phyloP scores from a whole-genome alignment of 2,329 filamentous ascomycete genomes.

The Plenodomus lindquistii region DNA sequence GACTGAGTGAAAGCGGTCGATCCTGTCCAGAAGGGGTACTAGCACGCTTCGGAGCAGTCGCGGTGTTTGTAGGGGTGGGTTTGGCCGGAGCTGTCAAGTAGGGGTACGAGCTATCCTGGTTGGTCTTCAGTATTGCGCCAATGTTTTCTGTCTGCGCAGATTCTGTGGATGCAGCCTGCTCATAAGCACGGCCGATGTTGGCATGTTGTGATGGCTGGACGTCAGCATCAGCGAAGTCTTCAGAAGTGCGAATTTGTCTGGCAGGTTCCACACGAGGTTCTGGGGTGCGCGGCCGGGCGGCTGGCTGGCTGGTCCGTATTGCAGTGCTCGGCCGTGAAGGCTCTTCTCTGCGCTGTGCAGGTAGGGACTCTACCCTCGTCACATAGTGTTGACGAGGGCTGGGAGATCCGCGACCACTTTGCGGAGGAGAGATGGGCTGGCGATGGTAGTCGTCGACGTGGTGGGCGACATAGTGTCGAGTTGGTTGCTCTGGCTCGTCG shows the following conservation, averaged over 20 bases:
- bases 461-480: slow-evolving; percentile 25
- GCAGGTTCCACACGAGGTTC: slow-evolving; percentile 3
- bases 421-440: slow-evolving; percentile 9
- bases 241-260: slow-evolving; percentile 30
- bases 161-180: slow-evolving; percentile 11
- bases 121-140: slow-evolving; percentile 23
- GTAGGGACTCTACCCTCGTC: slow-evolving; percentile 12
- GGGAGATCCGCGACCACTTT: slow-evolving; percentile 16
- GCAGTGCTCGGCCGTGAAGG: slow-evolving; percentile 4
- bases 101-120: slow-evolving; percentile 36
- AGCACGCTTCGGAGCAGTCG: slow-evolving; percentile 10
- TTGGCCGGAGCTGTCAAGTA: slow-evolving; percentile 14
- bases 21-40: slow-evolving; percentile 27
- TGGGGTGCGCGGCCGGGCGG: slow-evolving; percentile 7
- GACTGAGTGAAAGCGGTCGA: slow-evolving; percentile 57
- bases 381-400: slow-evolving; percentile 21
- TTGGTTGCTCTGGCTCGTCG: slow-evolving; percentile 27
- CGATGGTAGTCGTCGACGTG: slow-evolving; percentile 18
- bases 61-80: slow-evolving; percentile 8
- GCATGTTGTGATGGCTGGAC: slow-evolving; percentile 23
- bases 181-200: slow-evolving; percentile 22
- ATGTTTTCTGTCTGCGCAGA: slow-evolving; percentile 6
- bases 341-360: slow-evolving; percentile 15
- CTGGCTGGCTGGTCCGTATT: slow-evolving; percentile 3
- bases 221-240: slow-evolving; percentile 53